These are phyloP conservation scores for Pythium sp. DNA, from an alignment of 352 stramenopile species.

Conservation along the genomic window DNA sequence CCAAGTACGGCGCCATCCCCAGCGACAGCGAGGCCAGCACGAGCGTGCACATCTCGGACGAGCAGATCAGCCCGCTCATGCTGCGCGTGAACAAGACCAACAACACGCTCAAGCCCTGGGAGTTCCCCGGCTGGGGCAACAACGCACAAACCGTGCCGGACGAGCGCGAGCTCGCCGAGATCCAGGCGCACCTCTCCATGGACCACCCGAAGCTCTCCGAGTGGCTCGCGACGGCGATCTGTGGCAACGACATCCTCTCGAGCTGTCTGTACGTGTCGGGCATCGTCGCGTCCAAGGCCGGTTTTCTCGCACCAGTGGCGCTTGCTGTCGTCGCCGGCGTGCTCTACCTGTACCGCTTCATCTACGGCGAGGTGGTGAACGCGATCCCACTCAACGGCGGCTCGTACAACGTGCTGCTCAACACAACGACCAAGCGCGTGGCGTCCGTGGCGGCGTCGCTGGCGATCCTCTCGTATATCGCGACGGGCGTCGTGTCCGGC, in stretches of 20 bases:
- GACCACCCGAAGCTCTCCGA: constrained; percentile 88
- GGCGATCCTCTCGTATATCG: constrained; percentile 95
- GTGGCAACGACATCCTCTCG: constrained; percentile 94
- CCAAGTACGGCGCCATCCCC: constrained; percentile 62
- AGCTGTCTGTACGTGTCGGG: constrained; percentile 91
- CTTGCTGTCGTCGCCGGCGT: constrained; percentile 88
- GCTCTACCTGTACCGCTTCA: constrained; percentile 89
- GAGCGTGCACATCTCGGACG: constrained; percentile 32
- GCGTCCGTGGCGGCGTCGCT: constrained; percentile 92
- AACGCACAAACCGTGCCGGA: constrained; percentile 57
- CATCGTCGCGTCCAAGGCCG: constrained; percentile 82
- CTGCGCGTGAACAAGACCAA: constrained; percentile 69
- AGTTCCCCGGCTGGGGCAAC: constrained; percentile 84
- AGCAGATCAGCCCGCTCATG: constrained; percentile 65
- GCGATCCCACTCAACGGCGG: constrained; percentile 94
- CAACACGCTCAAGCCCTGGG: constrained; percentile 76
- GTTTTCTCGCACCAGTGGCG: constrained; percentile 89
- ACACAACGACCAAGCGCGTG: constrained; percentile 93
- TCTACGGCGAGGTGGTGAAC: constrained; percentile 93
- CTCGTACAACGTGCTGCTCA: constrained; percentile 95
- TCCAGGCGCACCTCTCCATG: constrained; percentile 69
- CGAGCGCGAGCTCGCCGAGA: constrained; percentile 65
- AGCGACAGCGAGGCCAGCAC: constrained; percentile 29
- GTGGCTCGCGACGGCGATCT: constrained; percentile 93
- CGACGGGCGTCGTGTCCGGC: constrained; percentile 90